Evolutionary conservation across 345 rosid species (phyloP).

Genomic region (Arabis alpina): DNA sequence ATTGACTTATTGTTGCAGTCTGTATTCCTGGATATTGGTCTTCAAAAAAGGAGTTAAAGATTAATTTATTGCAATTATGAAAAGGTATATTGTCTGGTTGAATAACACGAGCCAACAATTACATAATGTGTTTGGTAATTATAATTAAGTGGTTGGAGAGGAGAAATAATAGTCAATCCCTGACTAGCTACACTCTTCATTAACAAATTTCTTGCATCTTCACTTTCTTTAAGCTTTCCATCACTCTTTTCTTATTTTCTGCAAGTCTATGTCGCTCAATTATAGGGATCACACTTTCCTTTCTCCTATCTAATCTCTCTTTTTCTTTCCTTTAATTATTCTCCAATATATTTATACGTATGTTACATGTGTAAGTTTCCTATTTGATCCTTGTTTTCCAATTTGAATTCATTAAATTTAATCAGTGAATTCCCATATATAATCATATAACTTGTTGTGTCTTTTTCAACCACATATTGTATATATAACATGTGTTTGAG

Average conservation of each 20-base stretch:
- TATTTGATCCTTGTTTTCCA: slow-evolving; percentile 6
- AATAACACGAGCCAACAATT: slow-evolving; percentile 34
- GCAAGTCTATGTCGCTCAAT: slow-evolving; percentile 31
- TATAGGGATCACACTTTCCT: slow-evolving; percentile 34
- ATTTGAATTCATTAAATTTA: slow-evolving; percentile 1
- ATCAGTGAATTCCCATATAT: neutral
- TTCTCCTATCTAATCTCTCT: slow-evolving; percentile 27
- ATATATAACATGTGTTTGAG: neutral
- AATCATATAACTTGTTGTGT: neutral
- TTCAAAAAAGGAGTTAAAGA: slow-evolving; percentile 20
- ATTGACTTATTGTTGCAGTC: slow-evolving; percentile 31
- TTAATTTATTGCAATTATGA: slow-evolving; percentile 23
- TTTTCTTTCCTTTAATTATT: slow-evolving; percentile 26
- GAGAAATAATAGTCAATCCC: slow-evolving; percentile 31
- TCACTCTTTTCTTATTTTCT: slow-evolving; percentile 3
- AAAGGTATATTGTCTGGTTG: slow-evolving; percentile 38
- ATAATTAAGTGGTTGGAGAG: slow-evolving; percentile 23
- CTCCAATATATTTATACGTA: slow-evolving; percentile 14
- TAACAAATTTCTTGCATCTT: slow-evolving; percentile 3
- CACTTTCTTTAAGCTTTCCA: slow-evolving; percentile 13
- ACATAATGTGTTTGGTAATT: slow-evolving; percentile 35
- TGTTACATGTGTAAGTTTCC: neutral
- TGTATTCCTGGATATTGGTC: neutral
- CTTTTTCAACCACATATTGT: slow-evolving; percentile 5
- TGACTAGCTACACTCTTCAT: slow-evolving; percentile 37